A percentile compares a stretch with the other conserved stretches of the same genome.
Conservation (phyloP, 345 rosid genomes). For the Eucalyptus tenuipes region DNA sequence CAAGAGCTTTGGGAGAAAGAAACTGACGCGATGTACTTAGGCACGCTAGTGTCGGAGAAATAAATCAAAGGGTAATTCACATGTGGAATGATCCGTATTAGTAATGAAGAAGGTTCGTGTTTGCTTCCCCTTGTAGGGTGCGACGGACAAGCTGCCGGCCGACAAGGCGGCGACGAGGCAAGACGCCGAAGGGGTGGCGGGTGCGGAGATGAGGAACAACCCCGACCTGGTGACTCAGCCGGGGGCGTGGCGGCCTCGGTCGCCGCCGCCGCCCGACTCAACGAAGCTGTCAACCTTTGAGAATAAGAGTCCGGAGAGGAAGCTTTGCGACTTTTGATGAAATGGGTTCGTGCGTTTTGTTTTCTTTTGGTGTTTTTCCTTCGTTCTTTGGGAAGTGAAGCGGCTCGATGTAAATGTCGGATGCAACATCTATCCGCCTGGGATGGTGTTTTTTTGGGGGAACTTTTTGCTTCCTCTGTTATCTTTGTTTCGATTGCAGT, state of each 20-base stretch:
- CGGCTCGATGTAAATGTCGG: background rate
- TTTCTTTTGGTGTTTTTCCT: background rate
- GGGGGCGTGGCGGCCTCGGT: constrained; percentile 62
- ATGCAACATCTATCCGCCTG: background rate
- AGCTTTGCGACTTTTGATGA: background rate
- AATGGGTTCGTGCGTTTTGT: background rate
- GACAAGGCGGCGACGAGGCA: constrained; percentile 54
- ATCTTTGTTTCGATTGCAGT: background rate
- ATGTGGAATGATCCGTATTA: background rate
- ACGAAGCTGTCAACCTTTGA: constrained; percentile 5
- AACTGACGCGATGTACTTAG: background rate
- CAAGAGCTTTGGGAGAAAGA: background rate
- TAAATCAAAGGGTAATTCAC: background rate
- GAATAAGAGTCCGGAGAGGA: background rate
- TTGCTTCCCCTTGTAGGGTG: constrained; percentile 21
- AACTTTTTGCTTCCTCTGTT: background rate
- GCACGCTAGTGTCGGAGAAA: too few relatives aligned
- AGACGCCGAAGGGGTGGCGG: constrained; percentile 56
- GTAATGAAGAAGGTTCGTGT: background rate
- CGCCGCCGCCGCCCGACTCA: constrained; percentile 59
- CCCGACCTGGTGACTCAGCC: constrained; percentile 32
- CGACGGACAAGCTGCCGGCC: constrained; percentile 27
- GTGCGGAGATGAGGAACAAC: constrained; percentile 59
- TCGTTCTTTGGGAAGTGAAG: background rate
- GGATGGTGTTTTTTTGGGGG: background rate